A percentile compares a stretch with the other conserved stretches of the same genome.
Evolutionary conservation across 805 yeast species (phyloP).

Genomic region (Hanseniaspora valbyensis): DNA sequence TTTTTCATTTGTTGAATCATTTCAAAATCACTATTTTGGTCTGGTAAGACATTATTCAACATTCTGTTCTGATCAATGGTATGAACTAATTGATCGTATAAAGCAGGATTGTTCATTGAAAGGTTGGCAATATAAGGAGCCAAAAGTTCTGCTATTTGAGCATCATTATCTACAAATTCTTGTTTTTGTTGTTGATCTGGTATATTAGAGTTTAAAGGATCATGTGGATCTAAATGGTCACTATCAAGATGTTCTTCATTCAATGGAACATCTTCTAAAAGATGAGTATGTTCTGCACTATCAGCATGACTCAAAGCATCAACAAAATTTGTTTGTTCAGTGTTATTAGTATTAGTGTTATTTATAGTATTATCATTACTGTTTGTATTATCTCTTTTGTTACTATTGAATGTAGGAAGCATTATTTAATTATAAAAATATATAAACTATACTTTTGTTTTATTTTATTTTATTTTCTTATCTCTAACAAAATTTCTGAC

Average conservation of each 20-base stretch:
- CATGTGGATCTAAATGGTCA: no score
- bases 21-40: conserved; percentile 11
- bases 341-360: neutral
- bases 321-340: neutral
- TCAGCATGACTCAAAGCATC: conserved; percentile 1
- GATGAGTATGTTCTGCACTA: neutral
- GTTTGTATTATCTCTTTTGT: neutral
- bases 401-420: conserved; percentile 1
- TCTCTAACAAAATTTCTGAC: no score
- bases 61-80: conserved; percentile 14
- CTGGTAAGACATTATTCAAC: conserved; percentile 2
- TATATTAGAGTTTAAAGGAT: no score
- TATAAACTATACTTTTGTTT: no score
- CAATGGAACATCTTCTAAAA: neutral
- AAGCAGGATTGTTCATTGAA: conserved; percentile 5
- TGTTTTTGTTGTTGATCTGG: no score
- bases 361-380: no score
- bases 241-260: no score
- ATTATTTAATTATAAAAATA: neutral
- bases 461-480: no score
- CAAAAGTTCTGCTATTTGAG: conserved; percentile 7
- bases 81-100: conserved; percentile 6
- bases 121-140: conserved; percentile 7
- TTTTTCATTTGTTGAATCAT: conserved; percentile 13
- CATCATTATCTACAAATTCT: neutral